These are phyloP conservation scores for Detonula confervacea DNA, from an alignment of 352 stramenopile genomes.

Conservation along the genomic window DNA sequence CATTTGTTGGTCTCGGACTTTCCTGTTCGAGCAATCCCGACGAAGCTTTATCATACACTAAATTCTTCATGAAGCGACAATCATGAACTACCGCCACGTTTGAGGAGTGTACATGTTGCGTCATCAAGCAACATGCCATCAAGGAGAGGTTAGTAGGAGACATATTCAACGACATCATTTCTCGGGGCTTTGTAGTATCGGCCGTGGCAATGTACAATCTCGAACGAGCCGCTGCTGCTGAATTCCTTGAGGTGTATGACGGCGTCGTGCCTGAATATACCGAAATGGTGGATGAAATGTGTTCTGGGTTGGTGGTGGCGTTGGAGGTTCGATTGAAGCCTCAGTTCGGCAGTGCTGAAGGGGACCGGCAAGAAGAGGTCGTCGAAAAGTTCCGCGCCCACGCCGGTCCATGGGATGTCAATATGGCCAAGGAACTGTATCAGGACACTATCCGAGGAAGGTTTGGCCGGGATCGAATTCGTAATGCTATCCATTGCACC, in stretches of 20 bases:
- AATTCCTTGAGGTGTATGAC: conserved; percentile 92
- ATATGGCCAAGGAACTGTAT: conserved; percentile 89
- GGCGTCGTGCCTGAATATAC: conserved; percentile 91
- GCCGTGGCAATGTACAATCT: conserved; percentile 91
- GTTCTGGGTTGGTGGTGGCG: conserved; percentile 89
- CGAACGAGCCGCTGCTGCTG: conserved; percentile 87
- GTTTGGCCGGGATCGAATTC: conserved; percentile 89
- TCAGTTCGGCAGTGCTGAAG: background rate
- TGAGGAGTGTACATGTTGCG: conserved; percentile 89
- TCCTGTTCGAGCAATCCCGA: conserved; percentile 24
- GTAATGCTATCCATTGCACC: conserved; percentile 93
- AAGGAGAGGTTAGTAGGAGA: conserved; percentile 87
- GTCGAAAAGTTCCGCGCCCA: conserved; percentile 43
- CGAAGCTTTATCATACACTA: conserved; percentile 28
- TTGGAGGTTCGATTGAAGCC: conserved; percentile 86
- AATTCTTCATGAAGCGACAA: conserved; percentile 36
- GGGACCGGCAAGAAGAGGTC: conserved; percentile 10
- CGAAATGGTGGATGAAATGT: conserved; percentile 90
- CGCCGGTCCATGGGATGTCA: conserved; percentile 63
- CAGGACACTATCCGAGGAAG: conserved; percentile 89
- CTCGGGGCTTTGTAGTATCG: conserved; percentile 85
- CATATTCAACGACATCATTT: conserved; percentile 88
- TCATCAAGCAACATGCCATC: conserved; percentile 92
- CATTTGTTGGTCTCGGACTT: conserved; percentile 24
- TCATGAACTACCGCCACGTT: conserved; percentile 36